phyloP scores from a whole-genome alignment of 2,329 filamentous ascomycete species.

The Nemania bipapillata region DNA sequence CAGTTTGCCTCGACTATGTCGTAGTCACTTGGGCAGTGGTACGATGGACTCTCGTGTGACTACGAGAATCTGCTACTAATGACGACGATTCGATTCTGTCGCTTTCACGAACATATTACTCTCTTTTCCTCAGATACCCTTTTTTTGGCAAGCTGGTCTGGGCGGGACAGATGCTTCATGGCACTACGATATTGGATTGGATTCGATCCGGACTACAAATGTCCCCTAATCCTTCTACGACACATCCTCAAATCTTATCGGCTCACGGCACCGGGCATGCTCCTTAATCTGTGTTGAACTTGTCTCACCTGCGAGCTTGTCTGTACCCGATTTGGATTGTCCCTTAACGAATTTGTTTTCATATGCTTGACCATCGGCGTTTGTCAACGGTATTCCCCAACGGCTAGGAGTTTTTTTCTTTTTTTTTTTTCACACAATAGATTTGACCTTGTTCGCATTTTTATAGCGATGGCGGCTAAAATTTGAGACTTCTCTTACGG shows the following conservation, averaged over 20 bases:
- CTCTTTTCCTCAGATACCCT: slow-evolving; percentile 50
- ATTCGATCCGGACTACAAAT: not conserved
- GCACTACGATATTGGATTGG: slow-evolving; percentile 1
- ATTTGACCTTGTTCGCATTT: slow-evolving; percentile 49
- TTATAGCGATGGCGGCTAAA: slow-evolving; percentile 49
- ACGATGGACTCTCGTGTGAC: slow-evolving; percentile 16
- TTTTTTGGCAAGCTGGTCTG: slow-evolving; percentile 39
- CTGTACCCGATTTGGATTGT: slow-evolving; percentile 15
- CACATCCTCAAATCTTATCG: not conserved
- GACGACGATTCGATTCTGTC: slow-evolving; percentile 42
- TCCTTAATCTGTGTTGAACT: not conserved
- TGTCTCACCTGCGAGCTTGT: not conserved
- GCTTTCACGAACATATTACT: slow-evolving; percentile 48
- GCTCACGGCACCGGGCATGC: not conserved
- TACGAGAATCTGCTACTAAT: slow-evolving; percentile 38
- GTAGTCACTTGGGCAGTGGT: not conserved
- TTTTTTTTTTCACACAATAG: slow-evolving; percentile 43
- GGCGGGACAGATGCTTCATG: slow-evolving; percentile 33
- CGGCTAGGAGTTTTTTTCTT: slow-evolving; percentile 42
- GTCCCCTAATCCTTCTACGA: not conserved
- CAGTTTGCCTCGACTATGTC: slow-evolving; percentile 6
- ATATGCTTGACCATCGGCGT: slow-evolving; percentile 49
- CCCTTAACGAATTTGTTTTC: slow-evolving; percentile 31
- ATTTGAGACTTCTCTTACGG: slow-evolving; percentile 47
- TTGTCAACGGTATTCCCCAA: slow-evolving; percentile 44